Base-by-base conservation (phyloP, 192 early-diverging fungal genomes). In the Entrophospora sp. region DNA sequence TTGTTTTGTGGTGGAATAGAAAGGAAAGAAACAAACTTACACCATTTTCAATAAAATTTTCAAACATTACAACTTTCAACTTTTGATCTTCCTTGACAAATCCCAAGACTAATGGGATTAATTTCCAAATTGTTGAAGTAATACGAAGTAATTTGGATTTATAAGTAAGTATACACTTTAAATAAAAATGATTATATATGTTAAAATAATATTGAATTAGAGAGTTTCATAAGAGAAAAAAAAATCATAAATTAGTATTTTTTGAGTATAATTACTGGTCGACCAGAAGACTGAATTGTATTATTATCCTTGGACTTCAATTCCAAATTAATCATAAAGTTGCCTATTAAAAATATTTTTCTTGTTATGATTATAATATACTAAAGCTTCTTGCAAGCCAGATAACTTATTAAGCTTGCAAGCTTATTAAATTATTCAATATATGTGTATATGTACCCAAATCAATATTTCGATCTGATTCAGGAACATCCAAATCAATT, bases 101-200 rank as follows among this genome's bases (percentile, higher is more conserved):
- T 10, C 74, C 77, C 44, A 76, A 25, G 2, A 79, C 51, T 56
- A 79, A 63, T 9, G 77, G 74, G 10, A 76, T 60, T 36, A 74
- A 69, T 40, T 68, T 63, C 74, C 74, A 79, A 2, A 75, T 56
- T 1, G 77, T 79, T 14, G 53, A 64, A 70, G 76, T 64, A 46
- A 73, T 36, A 16, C 70, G 72, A 43, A 75, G 44, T 3, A 75
- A 67, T 3, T 27, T 7, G 2, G 77, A 79, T 57, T 79, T 71
- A 42, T 77, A 74, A 10, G 72, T 67, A 45, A 77, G 75, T 35
- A 77, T 77, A 20, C 62, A 60, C 75, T 77, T 69, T 8, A n/a
- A 37, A 2, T 24, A 45, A 55, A 31, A 35, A 53, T 43, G 27
- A 58, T 10, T 6, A 51, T 20, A 13, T 14, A 25, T 25, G 34